phyloP scores from a whole-genome alignment of 768 basidiomycete genomes.

The Panaeolus cyanescens region DNA sequence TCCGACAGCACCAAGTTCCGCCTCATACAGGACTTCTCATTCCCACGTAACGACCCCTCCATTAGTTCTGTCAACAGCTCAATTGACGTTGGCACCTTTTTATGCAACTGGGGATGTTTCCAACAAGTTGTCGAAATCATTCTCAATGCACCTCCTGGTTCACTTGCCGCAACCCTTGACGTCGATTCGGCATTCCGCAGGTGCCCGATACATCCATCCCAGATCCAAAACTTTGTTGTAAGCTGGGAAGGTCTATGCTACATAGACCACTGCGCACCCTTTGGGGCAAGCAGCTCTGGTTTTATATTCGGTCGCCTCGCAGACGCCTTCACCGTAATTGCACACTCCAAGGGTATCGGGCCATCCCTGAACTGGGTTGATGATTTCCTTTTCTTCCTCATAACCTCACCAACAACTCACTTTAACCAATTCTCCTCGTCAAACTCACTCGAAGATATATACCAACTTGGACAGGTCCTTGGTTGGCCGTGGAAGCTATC shows the following conservation, averaged over 20 bases:
- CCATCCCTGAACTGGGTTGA: slow-evolving; percentile 36
- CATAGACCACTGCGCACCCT: too few species aligned
- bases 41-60: too few species aligned
- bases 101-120: too few species aligned
- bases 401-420: slow-evolving; percentile 5
- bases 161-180: slow-evolving; percentile 38
- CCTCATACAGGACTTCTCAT: too few species aligned
- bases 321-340: slow-evolving; percentile 28
- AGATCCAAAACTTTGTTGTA: slow-evolving; percentile 25
- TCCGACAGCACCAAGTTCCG: too few species aligned
- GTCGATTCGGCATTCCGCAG: slow-evolving; percentile 35
- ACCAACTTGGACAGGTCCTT: slow-evolving; percentile 16
- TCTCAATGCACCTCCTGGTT: slow-evolving; percentile 32
- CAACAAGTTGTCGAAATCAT: too few species aligned
- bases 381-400: slow-evolving; percentile 31
- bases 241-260: slow-evolving; percentile 19
- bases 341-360: slow-evolving; percentile 11
- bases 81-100: too few species aligned
- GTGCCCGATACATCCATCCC: slow-evolving; percentile 30
- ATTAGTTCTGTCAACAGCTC: too few species aligned
- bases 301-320: too few species aligned
- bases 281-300: too few species aligned
- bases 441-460: slow-evolving; percentile 24
- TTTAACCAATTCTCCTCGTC: too few species aligned
- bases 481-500: slow-evolving; percentile 37